Base-by-base conservation (phyloP, 177 flowering plant genomes). In the Vitis hybrid region DNA sequence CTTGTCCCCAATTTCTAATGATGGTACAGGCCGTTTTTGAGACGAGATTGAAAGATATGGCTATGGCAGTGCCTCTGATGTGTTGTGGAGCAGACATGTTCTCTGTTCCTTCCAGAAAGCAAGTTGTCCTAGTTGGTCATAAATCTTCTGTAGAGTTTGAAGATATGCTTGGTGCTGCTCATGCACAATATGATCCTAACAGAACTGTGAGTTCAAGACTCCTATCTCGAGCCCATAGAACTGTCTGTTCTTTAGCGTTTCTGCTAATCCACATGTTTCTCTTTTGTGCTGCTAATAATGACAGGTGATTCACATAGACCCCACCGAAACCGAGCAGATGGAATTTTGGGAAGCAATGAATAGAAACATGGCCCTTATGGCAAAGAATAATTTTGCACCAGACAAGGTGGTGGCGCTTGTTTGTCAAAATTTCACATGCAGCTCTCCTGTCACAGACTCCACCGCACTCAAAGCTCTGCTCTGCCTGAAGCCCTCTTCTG, bases 81-180 rank as follows among this genome's bases (percentile, higher is more conserved):
- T 90, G 99, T 71, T 89, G 93, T 83, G 98, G 89, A 7, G 97
- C 92, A 3, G 94, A 92, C 63, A 90, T 93, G 96, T 73, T 90
- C 15, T 68, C 75, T 22, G 79, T 82, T 57, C 90, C 97, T 73
- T 87, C 92, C 4, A 73, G 89, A 71, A 92, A 87, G 74, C 96
- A 92, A 80, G 86, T 92, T 18, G 95, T 95, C 55, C 64, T 95
- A 68, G 93, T 89, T 72, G 98, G 97, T 15, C 79, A 71, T 3
- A 89, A 84, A 71, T 11, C 80, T 53, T 78, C 85, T 7, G 18
- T 11, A 7, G 89, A 88, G 60, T 89, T 91, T 62, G 83, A 82
- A 13, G 71, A 66, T 77, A 91, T 92, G 94, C 82, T 91, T 38
- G 83, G 83, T 59, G 88, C 92, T 64, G 90, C 87, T 54, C 97